These are phyloP conservation scores for Podospora fimiseda DNA, from an alignment of 495 filamentous ascomycete genomes.

Conservation along the genomic window DNA sequence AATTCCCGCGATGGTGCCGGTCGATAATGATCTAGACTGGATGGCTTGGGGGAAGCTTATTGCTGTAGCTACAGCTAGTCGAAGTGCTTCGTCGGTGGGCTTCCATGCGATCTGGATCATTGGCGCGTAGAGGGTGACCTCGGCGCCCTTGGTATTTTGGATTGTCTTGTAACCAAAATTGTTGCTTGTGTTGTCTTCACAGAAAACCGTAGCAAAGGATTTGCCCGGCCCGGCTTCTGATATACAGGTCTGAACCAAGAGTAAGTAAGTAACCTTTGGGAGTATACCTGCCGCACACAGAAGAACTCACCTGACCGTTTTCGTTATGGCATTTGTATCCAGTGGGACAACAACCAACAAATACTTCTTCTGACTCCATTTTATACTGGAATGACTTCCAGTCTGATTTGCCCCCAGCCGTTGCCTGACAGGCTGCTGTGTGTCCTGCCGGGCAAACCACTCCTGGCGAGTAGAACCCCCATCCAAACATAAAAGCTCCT, in stretches of 20 bases:
- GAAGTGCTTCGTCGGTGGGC: slow-evolving; percentile 12
- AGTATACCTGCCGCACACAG: too few species aligned
- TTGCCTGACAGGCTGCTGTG: slow-evolving; percentile 20
- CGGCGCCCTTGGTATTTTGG: not conserved
- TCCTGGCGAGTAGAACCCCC: slow-evolving; percentile 33
- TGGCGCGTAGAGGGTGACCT: slow-evolving; percentile 21
- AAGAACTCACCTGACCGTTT: slow-evolving; percentile 12
- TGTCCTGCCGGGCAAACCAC: slow-evolving; percentile 24
- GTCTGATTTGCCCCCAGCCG: slow-evolving; percentile 7
- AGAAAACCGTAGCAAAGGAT: slow-evolving; percentile 13
- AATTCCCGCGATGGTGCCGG: slow-evolving; percentile 19
- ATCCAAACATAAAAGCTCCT: slow-evolving; percentile 9
- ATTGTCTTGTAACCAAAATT: slow-evolving; percentile 13
- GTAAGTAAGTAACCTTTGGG: too few species aligned
- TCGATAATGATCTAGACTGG: not conserved
- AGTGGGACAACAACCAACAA: slow-evolving; percentile 28
- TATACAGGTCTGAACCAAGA: slow-evolving; percentile 28
- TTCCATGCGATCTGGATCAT: slow-evolving; percentile 29
- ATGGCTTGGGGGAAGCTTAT: not conserved
- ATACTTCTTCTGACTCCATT: slow-evolving; percentile 22
- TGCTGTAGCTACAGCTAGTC: not conserved
- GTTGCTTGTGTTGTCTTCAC: slow-evolving; percentile 7
- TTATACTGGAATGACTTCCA: slow-evolving; percentile 23
- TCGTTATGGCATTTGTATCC: slow-evolving; percentile 21
- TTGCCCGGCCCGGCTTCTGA: slow-evolving; percentile 7